Conservation (phyloP, 495 filamentous ascomycete species). For the Talaromyces wortmannii region DNA sequence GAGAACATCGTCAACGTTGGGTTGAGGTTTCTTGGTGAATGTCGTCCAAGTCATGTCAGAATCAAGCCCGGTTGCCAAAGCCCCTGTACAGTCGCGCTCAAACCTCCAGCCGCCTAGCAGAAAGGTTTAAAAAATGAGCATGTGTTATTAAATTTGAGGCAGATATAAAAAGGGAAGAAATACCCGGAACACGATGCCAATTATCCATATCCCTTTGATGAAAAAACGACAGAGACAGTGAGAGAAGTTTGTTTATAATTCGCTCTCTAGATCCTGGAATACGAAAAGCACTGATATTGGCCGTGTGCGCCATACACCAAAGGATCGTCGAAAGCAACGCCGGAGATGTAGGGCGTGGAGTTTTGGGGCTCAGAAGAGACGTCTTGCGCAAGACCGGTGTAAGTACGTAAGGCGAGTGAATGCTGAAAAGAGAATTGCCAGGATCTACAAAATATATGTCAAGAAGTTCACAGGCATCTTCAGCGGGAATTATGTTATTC, state of each 20-base stretch:
- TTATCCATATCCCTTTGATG: too few species aligned
- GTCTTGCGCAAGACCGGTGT: constrained; percentile 27
- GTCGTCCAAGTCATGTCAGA: too few species aligned
- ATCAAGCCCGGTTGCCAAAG: too few species aligned
- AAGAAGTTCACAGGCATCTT: constrained; percentile 41
- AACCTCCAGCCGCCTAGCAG: too few species aligned
- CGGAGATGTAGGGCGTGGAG: constrained; percentile 23
- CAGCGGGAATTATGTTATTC: constrained; percentile 25
- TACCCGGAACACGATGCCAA: too few species aligned
- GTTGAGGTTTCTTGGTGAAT: constrained; percentile 2
- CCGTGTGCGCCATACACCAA: constrained; percentile 32
- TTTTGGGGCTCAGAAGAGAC: constrained; percentile 22
- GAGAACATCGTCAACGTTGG: constrained; percentile 16
- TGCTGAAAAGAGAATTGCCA: constrained; percentile 30
- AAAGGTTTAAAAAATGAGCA: too few species aligned
- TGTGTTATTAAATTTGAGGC: too few species aligned
- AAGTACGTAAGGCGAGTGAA: constrained; percentile 27
- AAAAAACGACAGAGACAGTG: too few species aligned
- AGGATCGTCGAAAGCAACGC: constrained; percentile 30
- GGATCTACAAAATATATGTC: constrained; percentile 44
- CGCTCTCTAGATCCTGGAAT: constrained; percentile 11
- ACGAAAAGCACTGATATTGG: constrained; percentile 22
- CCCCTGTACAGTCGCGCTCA: too few species aligned
- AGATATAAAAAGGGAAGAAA: too few species aligned
- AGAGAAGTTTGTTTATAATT: too few species aligned